Percentiles rank a stretch among this genome's conserved stretches.
These are phyloP conservation scores for Fusarium xyrophilum DNA, from an alignment of 2,329 filamentous ascomycete genomes.

Conservation along the genomic window DNA sequence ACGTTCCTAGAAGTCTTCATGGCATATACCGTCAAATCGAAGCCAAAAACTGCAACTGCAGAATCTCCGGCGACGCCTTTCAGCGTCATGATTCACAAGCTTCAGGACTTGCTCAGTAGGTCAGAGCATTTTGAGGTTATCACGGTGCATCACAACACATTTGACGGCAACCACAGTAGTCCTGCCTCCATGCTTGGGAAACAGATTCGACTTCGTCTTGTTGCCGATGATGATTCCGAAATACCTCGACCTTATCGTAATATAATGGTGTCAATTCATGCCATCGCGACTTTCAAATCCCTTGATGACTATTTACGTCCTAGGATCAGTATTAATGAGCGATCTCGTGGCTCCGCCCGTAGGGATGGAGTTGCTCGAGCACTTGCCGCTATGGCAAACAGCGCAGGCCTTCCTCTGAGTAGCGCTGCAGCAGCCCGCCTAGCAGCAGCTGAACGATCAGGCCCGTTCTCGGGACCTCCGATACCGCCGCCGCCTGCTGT, in stretches of 20 bases:
- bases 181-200: conserved; percentile 96
- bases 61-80: conserved; percentile 83
- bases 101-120: conserved; percentile 93
- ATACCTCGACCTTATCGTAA: conserved; percentile 88
- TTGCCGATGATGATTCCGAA: conserved; percentile 88
- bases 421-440: conserved; percentile 55
- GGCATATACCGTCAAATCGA: conserved; percentile 73
- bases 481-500: conserved; percentile 47
- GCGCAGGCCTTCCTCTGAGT: conserved; percentile 65
- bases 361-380: conserved; percentile 71
- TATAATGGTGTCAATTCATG: conserved; percentile 98
- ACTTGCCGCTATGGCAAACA: conserved; percentile 79
- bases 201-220: conserved; percentile 86
- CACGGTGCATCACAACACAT: conserved; percentile 90
- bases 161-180: conserved; percentile 88
- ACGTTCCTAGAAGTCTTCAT: conserved; percentile 94
- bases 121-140: conserved; percentile 98
- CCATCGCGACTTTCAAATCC: conserved; percentile 96
- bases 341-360: conserved; percentile 62
- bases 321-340: conserved; percentile 81
- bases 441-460: conserved; percentile 50
- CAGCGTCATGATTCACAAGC: conserved; percentile 87
- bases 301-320: conserved; percentile 95
- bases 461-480: conserved; percentile 48
- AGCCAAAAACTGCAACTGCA: conserved; percentile 66